Evolutionary conservation across 2,329 filamentous ascomycete species (phyloP), one percentile per base, ranked within the genome.

Genomic region (Alternaria gansuensis): DNA sequence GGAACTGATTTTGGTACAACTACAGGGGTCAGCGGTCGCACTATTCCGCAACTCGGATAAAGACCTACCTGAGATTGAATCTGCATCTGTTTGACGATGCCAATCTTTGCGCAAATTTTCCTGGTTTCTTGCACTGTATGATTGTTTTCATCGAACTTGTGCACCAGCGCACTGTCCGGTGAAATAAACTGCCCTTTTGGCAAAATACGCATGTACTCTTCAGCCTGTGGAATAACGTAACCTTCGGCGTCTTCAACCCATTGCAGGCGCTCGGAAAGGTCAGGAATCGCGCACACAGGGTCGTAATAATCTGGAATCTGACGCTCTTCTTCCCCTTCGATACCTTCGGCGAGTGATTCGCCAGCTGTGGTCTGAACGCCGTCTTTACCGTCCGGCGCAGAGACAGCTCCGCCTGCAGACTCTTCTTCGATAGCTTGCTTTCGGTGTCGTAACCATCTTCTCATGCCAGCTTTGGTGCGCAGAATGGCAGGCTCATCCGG

Each of bases 71-170:
- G 95, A 51, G 93, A 92, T 77, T 99, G 95, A 53, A 98, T 87
- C 79, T 99, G 95, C 95, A 99, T 99, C 80, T 99, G 95, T 81
- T 98, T 99, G 75, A 99, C 95, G 62, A 99, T 92, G 48, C 92
- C 90, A 75, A 99, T 97, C 80, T 98, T 99, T 10, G 93, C 93
- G 71, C 93, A 96, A 29, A 99, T 85, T 75, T 97, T 98, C 67
- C 95, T 86, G 0, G 95, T 99, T 72, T 98, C 94, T 77, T 99
- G 95, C 84, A 99, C 93, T 74, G 97, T 93, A 60, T 88, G 87
- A 78, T 98, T 92, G 69, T 99, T 99, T 54, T 88, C 87, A 68
- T 97, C 92, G 78, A 99, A 90, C 74, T 90, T 94, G 68, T 87
- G 87, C 1, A 90, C 84, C 34, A 99, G 80, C 52, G 85, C 85